These are phyloP conservation scores for Metarhizium anisopliae DNA, from an alignment of 2,329 filamentous ascomycete species.

Conservation along the genomic window DNA sequence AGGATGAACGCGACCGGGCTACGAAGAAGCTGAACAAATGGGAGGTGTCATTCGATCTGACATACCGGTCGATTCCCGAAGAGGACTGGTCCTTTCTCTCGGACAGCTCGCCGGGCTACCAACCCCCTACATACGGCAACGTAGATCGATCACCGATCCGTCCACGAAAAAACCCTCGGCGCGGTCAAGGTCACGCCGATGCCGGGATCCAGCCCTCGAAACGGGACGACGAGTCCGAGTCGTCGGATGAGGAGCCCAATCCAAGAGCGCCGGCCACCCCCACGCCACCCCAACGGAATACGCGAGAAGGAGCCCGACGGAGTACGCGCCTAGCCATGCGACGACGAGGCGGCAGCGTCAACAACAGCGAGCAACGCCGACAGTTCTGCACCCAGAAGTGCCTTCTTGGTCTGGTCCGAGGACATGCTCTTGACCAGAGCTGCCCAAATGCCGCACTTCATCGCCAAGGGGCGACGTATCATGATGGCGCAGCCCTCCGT, in stretches of 20 bases:
- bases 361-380: slow-evolving; percentile 3
- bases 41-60: slow-evolving; percentile 16
- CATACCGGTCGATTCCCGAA: slow-evolving; percentile 12
- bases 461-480: neutral
- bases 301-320: slow-evolving; percentile 6
- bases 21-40: slow-evolving; percentile 4
- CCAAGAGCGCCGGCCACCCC: neutral
- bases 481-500: neutral
- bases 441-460: slow-evolving; percentile 31
- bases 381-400: slow-evolving; percentile 30
- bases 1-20: neutral
- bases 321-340: slow-evolving; percentile 3
- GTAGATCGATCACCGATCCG: slow-evolving; percentile 11
- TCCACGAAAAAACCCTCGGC: neutral
- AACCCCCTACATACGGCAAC: slow-evolving; percentile 11
- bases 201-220: neutral
- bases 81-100: slow-evolving; percentile 9
- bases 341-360: slow-evolving; percentile 1
- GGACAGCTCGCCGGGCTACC: slow-evolving; percentile 6
- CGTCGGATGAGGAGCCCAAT: neutral
- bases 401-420: slow-evolving; percentile 24
- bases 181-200: neutral
- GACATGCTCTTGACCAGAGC: slow-evolving; percentile 19
- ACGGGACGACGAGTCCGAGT: neutral
- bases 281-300: neutral